Evolutionary conservation across 352 stramenopile genomes (phyloP).

Genomic region (Phytophthora sojae): DNA sequence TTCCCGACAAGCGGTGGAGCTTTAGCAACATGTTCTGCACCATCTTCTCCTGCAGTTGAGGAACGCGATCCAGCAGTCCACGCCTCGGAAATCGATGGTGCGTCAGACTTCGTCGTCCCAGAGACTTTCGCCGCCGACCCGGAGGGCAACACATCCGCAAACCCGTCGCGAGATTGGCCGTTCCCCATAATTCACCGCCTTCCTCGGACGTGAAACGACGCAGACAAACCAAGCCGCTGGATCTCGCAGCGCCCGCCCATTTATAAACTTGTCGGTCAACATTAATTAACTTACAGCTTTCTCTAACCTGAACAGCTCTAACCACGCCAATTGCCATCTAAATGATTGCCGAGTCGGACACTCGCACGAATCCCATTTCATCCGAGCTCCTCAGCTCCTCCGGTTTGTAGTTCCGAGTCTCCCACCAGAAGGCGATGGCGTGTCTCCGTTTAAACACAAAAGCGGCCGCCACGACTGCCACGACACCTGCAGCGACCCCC

Average conservation of each 20-base stretch:
- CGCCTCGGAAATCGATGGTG: slow-evolving; percentile 22
- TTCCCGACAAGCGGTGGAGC: slow-evolving; percentile 13
- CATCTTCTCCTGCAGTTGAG: background rate
- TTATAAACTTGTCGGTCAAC: slow-evolving; percentile 7
- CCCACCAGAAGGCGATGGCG: slow-evolving; percentile 34
- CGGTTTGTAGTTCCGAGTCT: slow-evolving; percentile 19
- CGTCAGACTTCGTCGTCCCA: slow-evolving; percentile 7
- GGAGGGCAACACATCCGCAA: slow-evolving; percentile 45
- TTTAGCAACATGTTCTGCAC: slow-evolving; percentile 1
- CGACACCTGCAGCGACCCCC: slow-evolving; percentile 25
- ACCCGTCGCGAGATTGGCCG: slow-evolving; percentile 34
- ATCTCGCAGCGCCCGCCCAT: slow-evolving; percentile 8
- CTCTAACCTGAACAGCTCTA: background rate
- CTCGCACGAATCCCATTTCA: slow-evolving; percentile 37
- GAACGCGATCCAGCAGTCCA: slow-evolving; percentile 14
- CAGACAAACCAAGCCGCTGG: slow-evolving; percentile 4
- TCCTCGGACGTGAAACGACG: slow-evolving; percentile 16
- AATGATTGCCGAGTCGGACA: slow-evolving; percentile 31
- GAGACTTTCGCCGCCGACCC: slow-evolving; percentile 13
- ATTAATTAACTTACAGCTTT: slow-evolving; percentile 12
- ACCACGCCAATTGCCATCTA: slow-evolving; percentile 12
- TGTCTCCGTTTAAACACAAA: slow-evolving; percentile 31
- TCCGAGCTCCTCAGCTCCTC: slow-evolving; percentile 35
- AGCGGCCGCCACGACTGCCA: slow-evolving; percentile 30
- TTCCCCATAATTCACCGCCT: slow-evolving; percentile 38